phyloP scores from a whole-genome alignment of 2,329 filamentous ascomycete species.

The Fusarium buxicola region DNA sequence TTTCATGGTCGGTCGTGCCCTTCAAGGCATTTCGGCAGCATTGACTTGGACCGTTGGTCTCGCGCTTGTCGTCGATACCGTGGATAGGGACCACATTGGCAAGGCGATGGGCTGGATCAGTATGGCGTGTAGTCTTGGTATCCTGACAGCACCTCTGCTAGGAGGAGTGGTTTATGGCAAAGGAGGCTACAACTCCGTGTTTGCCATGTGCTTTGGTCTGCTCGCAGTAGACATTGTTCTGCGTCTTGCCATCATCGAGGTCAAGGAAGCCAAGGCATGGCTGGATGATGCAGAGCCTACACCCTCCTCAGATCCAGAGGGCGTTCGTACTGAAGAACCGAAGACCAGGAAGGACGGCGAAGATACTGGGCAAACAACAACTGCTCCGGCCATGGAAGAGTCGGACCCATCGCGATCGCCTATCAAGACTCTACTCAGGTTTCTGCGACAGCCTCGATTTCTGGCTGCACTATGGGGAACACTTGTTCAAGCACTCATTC shows the following conservation, averaged over 20 bases:
- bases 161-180: constrained; percentile 51
- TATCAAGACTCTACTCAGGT: constrained; percentile 38
- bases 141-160: constrained; percentile 48
- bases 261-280: constrained; percentile 49
- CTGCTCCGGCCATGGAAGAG: constrained; percentile 11
- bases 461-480: constrained; percentile 51
- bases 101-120: constrained; percentile 51
- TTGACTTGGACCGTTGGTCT: constrained; percentile 53
- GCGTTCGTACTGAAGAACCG: not conserved
- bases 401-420: constrained; percentile 21
- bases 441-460: constrained; percentile 49
- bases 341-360: not conserved
- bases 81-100: constrained; percentile 48
- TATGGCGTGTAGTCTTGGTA: constrained; percentile 49
- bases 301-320: constrained; percentile 5
- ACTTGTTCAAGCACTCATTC: constrained; percentile 48
- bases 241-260: constrained; percentile 50
- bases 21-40: constrained; percentile 51
- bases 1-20: constrained; percentile 48
- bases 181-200: constrained; percentile 51
- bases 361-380: not conserved
- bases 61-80: constrained; percentile 51
- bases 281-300: constrained; percentile 15
- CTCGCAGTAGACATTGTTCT: constrained; percentile 49
- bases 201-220: constrained; percentile 52